A percentile compares a stretch with the other conserved stretches of the same genome.
Evolutionary conservation across 495 filamentous ascomycete genomes (phyloP).

Genomic region (Penicillium herquei): DNA sequence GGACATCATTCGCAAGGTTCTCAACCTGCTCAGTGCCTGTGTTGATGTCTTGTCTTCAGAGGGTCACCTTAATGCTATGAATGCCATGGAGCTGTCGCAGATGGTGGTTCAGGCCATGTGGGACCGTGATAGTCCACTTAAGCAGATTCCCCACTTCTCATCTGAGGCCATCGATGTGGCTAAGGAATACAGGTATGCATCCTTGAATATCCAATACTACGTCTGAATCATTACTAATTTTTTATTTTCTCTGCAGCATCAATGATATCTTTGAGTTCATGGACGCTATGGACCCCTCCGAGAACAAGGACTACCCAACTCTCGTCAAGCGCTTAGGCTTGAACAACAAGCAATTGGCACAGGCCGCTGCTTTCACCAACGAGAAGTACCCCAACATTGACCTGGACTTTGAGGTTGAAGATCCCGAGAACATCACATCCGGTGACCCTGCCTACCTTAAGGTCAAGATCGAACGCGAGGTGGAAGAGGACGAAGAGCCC

Average conservation of each 20-base stretch:
- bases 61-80: slow-evolving; percentile 94
- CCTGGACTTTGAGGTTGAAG: slow-evolving; percentile 81
- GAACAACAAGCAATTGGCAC: slow-evolving; percentile 74
- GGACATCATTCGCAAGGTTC: slow-evolving; percentile 76
- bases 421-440: slow-evolving; percentile 73
- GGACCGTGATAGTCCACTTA: slow-evolving; percentile 94
- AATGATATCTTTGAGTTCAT: slow-evolving; percentile 97
- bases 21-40: slow-evolving; percentile 84
- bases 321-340: slow-evolving; percentile 77
- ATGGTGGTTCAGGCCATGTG: slow-evolving; percentile 99
- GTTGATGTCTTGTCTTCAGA: slow-evolving; percentile 97
- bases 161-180: slow-evolving; percentile 80
- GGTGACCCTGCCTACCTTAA: slow-evolving; percentile 81
- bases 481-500: slow-evolving; percentile 72
- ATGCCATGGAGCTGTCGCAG: slow-evolving; percentile 98
- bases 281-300: slow-evolving; percentile 94
- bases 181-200: slow-evolving; percentile 72
- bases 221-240: slow-evolving; percentile 33
- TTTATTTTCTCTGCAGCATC: slow-evolving; percentile 46
- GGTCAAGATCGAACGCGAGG: slow-evolving; percentile 81
- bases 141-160: slow-evolving; percentile 95
- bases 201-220: background rate
- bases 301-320: slow-evolving; percentile 73
- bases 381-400: slow-evolving; percentile 93
- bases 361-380: slow-evolving; percentile 96